Evolutionary conservation across 345 rosid species (phyloP), one percentile per base, ranked within the genome.

Genomic region (Hypericum perforatum): DNA sequence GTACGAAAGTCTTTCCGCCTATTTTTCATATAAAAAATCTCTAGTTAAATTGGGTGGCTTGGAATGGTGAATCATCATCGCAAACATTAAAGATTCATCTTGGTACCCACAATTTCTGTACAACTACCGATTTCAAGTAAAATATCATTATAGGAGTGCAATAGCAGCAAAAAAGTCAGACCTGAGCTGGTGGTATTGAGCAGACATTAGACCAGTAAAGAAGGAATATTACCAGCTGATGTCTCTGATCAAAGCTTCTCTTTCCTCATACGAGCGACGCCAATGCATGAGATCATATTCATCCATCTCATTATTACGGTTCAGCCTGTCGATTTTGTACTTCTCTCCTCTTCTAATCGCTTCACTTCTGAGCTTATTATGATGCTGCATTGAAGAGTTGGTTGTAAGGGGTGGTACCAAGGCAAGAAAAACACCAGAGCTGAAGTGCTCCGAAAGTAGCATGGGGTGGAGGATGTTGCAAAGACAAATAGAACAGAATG

Each of bases 201-300:
- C 5, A 46, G 11, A 52, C 42, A 39, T 29, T 10, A 37, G 6
- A 15, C 32, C 40, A 49, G 8, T 0, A 48, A 16, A 54, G 41
- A 40, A 9, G 45, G 7, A 37, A 44, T 46, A 45, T 46, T 79
- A 91, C 98, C 95, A 78, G 80, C 96, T 82, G 65, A 87, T 87
- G 61, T 91, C 98, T 79, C 98, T 72, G 62, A 85, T 56, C 69
- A 91, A 78, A 68, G 95, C 96, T 73, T 87, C 98, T 65, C 98
- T 82, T 81, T 91, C 98, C 66, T 85, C 95, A 10, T 79, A 66
- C 53, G 98, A 91, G 39, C 96, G 82, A 48, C 77, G 84, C 96
- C 95, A 91, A 53, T 91, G 98, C 51, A 87, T 50, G 47, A 63
- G 58, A 68, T 91, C 96, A 62, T 82, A 91, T 70, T 85, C 96